These are phyloP conservation scores for Phytophthora capsici DNA, from an alignment of 352 stramenopile species.

Conservation along the genomic window DNA sequence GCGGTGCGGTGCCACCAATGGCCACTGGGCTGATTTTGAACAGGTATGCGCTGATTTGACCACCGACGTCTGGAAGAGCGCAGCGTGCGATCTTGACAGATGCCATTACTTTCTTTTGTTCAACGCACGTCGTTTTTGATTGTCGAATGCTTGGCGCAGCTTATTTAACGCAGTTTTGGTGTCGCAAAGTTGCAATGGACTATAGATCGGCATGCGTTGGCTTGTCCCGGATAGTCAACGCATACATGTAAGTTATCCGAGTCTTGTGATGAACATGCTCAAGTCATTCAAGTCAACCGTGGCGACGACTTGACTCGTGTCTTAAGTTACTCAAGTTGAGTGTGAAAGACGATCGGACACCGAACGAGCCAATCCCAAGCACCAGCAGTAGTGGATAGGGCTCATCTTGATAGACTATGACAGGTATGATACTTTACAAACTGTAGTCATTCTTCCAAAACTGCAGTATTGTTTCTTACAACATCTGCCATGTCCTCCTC, in stretches of 20 bases:
- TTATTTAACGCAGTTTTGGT: slow-evolving; percentile 2
- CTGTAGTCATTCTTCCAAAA: background rate
- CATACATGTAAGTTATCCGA: too few species aligned
- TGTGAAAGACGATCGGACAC: slow-evolving; percentile 5
- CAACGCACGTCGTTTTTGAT: slow-evolving; percentile 2
- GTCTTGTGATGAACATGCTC: background rate
- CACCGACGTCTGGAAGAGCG: slow-evolving; percentile 8
- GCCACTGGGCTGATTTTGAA: slow-evolving; percentile 7
- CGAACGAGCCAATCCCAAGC: slow-evolving; percentile 12
- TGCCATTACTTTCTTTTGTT: slow-evolving; percentile 7
- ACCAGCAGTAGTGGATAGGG: slow-evolving; percentile 15
- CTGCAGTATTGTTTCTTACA: slow-evolving; percentile 13
- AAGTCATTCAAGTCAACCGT: too few species aligned
- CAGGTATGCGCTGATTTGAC: slow-evolving; percentile 7
- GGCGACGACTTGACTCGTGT: too few species aligned
- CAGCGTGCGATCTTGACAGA: slow-evolving; percentile 16
- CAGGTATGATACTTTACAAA: background rate
- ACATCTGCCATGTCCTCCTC: background rate
- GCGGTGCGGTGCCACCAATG: background rate
- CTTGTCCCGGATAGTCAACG: too few species aligned
- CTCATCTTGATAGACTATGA: background rate
- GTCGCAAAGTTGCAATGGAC: background rate
- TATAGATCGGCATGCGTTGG: background rate
- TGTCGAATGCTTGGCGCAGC: slow-evolving; percentile 16
- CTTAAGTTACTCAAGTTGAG: too few species aligned